Base-by-base conservation (phyloP, 805 yeast species). In the Ascoidea tarda region DNA sequence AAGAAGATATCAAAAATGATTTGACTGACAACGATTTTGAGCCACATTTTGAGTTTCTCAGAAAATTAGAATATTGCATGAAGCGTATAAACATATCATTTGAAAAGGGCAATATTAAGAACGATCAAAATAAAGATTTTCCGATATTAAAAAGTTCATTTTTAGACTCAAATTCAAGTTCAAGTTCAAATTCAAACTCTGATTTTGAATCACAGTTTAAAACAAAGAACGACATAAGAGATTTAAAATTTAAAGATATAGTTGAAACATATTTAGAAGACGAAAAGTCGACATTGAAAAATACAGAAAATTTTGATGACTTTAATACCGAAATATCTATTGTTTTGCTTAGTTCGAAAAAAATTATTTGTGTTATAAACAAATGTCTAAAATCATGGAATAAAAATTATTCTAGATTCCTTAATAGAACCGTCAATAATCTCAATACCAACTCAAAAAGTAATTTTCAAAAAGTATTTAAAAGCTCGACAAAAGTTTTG, bases 31-130 rank as follows among this genome's bases (percentile, higher is more conserved):
- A 10, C 8, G 44, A 38, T 38, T 38, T 38, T 10, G 44, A 38
- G 14, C 14, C 14, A 14, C 66, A 63, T 46, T 42, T 45, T 16
- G 33, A 33, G 0, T 62, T 65, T 54, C 49, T 64, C 16, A 33
- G 49, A n/a, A 60, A 59, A 16, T 50, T 63, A 4, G 49, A 58
- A 3, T 21, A 16, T 6, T 10, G 55, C 6, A 46, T 61, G 32
- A 21, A 21, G 28, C 28, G 28, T 21, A 21, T 21, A 21, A 21
- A 21, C 28, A 21, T 21, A 21, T 21, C 28, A 21, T 21, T 21
- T 21, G 28, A 21, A 21, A 21, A 21, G 3, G 28, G 28, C 3
- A 21, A 21, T 21, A 21, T 21, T 21, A 21, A 33, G 21, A 51
- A 56, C 46, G 14, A 8, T 38, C 14, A 38, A 38, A 38, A 38